phyloP scores from a whole-genome alignment of 129 eudicot genomes.

The Lactuca saligna region DNA sequence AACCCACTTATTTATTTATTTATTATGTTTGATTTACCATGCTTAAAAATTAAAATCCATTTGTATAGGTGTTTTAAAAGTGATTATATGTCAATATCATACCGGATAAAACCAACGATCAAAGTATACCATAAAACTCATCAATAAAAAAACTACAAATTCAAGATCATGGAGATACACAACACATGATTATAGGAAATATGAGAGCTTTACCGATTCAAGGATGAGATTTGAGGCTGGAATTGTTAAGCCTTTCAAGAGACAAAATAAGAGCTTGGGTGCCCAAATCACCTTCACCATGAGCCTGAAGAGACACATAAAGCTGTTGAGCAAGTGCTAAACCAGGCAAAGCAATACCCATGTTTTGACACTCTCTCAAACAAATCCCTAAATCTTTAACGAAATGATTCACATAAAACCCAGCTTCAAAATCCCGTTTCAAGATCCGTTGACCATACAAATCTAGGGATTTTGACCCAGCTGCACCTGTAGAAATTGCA shows the following conservation, averaged over 20 bases:
- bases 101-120: background rate
- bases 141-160: background rate
- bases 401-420: slow-evolving; percentile 93
- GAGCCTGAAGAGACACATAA: slow-evolving; percentile 84
- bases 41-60: too few relatives aligned
- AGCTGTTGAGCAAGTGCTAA: slow-evolving; percentile 98
- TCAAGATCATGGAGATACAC: slow-evolving; percentile 3
- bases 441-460: slow-evolving; percentile 80
- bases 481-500: slow-evolving; percentile 90
- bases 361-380: slow-evolving; percentile 77
- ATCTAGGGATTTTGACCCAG: slow-evolving; percentile 88
- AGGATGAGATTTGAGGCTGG: slow-evolving; percentile 28
- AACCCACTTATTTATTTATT: too few relatives aligned
- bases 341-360: slow-evolving; percentile 89
- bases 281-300: slow-evolving; percentile 93
- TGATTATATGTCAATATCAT: too few relatives aligned
- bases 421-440: slow-evolving; percentile 88
- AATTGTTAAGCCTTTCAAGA: slow-evolving; percentile 79
- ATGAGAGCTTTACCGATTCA: background rate
- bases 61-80: too few relatives aligned
- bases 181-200: slow-evolving; percentile 11
- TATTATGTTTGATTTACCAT: too few relatives aligned
- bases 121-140: background rate
- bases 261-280: slow-evolving; percentile 91
- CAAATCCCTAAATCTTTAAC: slow-evolving; percentile 98